phyloP scores from a whole-genome alignment of 2,329 filamentous ascomycete genomes.

The Fusarium liriodendri region DNA sequence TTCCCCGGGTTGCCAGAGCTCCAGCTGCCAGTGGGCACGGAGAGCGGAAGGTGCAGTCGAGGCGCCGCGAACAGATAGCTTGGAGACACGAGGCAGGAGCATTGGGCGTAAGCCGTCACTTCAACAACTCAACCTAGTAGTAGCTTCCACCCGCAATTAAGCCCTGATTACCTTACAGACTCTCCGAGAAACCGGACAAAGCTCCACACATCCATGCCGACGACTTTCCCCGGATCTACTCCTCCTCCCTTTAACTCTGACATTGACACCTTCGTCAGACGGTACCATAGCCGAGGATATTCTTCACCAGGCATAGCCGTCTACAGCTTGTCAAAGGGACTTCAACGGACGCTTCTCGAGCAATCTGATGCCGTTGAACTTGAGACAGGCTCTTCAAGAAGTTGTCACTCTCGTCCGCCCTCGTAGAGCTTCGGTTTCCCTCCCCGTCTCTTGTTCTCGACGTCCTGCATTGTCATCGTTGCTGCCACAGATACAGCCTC shows the following conservation, averaged over 20 bases:
- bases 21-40: constrained; percentile 11
- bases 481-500: not conserved
- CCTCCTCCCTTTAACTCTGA: not conserved
- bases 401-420: constrained; percentile 7
- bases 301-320: constrained; percentile 7
- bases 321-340: constrained; percentile 1
- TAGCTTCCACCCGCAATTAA: not conserved
- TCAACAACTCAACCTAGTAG: not conserved
- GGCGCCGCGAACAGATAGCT: not conserved
- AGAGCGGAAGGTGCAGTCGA: not conserved
- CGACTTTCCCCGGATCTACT: constrained; percentile 2
- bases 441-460: constrained; percentile 5
- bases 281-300: constrained; percentile 14
- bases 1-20: constrained; percentile 3
- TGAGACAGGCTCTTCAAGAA: constrained; percentile 21
- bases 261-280: not conserved
- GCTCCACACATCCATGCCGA: constrained; percentile 3
- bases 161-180: not conserved
- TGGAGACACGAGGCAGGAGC: constrained; percentile 8
- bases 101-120: not conserved
- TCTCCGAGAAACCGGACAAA: not conserved
- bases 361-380: constrained; percentile 28
- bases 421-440: constrained; percentile 12
- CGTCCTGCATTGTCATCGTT: not conserved
- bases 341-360: constrained; percentile 15